Evolutionary conservation across 192 early-diverging fungal genomes (phyloP).

Genomic region (Backusella tarrabulga): DNA sequence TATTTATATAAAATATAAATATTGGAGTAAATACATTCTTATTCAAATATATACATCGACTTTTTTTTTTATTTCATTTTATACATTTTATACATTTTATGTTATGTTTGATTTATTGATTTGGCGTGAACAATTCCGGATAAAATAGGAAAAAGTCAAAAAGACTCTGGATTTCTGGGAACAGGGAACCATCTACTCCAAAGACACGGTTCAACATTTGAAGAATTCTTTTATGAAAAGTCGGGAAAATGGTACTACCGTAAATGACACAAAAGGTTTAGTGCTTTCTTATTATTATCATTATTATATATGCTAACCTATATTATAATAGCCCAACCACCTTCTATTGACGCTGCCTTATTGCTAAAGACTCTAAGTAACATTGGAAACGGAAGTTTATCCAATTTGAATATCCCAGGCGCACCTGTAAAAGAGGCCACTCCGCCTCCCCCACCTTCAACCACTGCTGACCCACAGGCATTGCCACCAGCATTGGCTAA

Average conservation of each 20-base stretch:
- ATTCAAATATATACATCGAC: not conserved
- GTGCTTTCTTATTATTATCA: not conserved
- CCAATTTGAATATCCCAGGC: conserved; percentile 8
- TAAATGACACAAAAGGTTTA: conserved; percentile 16
- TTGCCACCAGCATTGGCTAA: conserved; percentile 18
- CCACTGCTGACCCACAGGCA: not conserved
- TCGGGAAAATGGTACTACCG: not conserved
- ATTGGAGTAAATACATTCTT: not conserved
- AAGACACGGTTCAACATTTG: conserved; percentile 28
- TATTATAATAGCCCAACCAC: not conserved
- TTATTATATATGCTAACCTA: not conserved
- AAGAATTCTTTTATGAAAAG: conserved; percentile 24
- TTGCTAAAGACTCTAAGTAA: conserved; percentile 11
- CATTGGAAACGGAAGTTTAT: conserved; percentile 16
- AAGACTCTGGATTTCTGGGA: conserved; percentile 45
- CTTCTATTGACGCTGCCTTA: conserved; percentile 17
- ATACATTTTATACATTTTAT: not conserved
- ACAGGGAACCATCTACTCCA: conserved; percentile 31
- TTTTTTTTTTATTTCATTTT: not conserved
- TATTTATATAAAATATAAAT: not conserved
- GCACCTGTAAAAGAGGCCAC: not conserved
- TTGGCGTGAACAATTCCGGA: conserved; percentile 7
- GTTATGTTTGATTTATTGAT: not conserved
- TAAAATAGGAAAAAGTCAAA: conserved; percentile 39
- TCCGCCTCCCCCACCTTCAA: not conserved